phyloP scores from a whole-genome alignment of 2,329 filamentous ascomycete species.

The Calonectria hawksworthii region DNA sequence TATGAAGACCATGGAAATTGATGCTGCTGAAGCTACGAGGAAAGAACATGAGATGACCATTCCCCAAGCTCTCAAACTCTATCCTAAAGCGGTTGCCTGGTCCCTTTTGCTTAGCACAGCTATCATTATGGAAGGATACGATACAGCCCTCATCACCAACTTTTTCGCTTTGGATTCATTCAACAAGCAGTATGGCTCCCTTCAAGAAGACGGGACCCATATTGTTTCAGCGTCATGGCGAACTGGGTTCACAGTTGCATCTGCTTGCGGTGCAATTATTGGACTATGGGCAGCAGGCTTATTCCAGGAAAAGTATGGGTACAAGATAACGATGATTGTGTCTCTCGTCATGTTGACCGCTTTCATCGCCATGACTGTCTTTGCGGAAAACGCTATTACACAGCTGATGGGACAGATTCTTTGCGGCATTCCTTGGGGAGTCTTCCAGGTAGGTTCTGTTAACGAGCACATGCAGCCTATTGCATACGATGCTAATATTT shows the following conservation, averaged over 20 bases:
- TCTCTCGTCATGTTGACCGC: slow-evolving; percentile 35
- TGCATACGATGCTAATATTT: not conserved
- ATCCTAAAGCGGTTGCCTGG: not conserved
- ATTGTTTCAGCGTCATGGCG: slow-evolving; percentile 41
- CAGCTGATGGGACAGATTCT: slow-evolving; percentile 41
- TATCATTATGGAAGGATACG: slow-evolving; percentile 3
- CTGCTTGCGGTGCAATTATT: slow-evolving; percentile 40
- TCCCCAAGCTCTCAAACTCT: not conserved
- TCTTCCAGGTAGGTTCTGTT: slow-evolving; percentile 30
- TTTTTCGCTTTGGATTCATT: slow-evolving; percentile 36
- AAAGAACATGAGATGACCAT: not conserved
- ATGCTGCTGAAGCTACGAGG: not conserved
- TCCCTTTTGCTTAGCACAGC: not conserved
- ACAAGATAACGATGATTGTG: slow-evolving; percentile 40
- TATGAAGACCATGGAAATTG: not conserved
- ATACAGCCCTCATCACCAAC: not conserved
- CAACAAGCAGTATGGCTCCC: slow-evolving; percentile 38
- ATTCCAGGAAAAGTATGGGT: slow-evolving; percentile 37
- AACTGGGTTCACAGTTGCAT: slow-evolving; percentile 38
- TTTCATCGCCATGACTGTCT: slow-evolving; percentile 37
- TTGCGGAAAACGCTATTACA: slow-evolving; percentile 38
- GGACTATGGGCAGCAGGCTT: slow-evolving; percentile 40
- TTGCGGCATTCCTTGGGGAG: slow-evolving; percentile 40
- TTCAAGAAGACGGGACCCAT: slow-evolving; percentile 35
- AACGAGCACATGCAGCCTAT: not conserved